Conservation (phyloP, 805 yeast genomes). For the Middelhovenomyces tepae region DNA sequence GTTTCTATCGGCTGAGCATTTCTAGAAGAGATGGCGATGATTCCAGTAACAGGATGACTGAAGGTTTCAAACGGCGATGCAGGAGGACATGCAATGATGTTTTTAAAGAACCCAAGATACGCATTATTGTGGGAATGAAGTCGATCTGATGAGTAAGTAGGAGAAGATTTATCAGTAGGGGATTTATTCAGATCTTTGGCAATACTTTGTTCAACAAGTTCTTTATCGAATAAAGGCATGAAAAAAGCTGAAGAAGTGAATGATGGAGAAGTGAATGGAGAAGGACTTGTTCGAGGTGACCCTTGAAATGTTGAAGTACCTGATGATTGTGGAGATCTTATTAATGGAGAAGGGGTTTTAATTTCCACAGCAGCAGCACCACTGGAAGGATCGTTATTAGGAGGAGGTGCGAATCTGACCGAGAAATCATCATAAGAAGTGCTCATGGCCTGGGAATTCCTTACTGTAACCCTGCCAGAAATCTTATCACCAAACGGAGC, state of each 20-base stretch:
- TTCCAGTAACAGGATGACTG: constrained; percentile 74
- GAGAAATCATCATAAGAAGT: constrained; percentile 45
- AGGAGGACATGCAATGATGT: constrained; percentile 48
- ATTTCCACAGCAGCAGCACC: no score
- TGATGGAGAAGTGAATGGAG: no score
- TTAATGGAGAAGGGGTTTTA: not conserved
- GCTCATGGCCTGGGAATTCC: constrained; percentile 44
- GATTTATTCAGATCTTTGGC: constrained; percentile 20
- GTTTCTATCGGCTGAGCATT: constrained; percentile 54
- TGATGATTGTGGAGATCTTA: constrained; percentile 2
- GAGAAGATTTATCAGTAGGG: not conserved
- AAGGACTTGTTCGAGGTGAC: no score
- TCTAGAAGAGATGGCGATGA: constrained; percentile 52
- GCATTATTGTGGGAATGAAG: constrained; percentile 1
- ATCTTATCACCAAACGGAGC: constrained; percentile 50
- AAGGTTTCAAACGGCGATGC: constrained; percentile 76
- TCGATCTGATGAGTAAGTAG: no score
- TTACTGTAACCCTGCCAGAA: constrained; percentile 39
- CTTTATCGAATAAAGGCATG: not conserved
- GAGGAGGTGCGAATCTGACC: constrained; percentile 41
- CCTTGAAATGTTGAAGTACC: no score
- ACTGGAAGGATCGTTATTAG: constrained; percentile 26
- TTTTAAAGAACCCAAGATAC: constrained; percentile 50
- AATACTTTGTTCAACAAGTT: constrained; percentile 18
- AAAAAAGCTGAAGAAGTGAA: no score